Conservation (phyloP, 805 yeast genomes). For the Yarrowia sp. region DNA sequence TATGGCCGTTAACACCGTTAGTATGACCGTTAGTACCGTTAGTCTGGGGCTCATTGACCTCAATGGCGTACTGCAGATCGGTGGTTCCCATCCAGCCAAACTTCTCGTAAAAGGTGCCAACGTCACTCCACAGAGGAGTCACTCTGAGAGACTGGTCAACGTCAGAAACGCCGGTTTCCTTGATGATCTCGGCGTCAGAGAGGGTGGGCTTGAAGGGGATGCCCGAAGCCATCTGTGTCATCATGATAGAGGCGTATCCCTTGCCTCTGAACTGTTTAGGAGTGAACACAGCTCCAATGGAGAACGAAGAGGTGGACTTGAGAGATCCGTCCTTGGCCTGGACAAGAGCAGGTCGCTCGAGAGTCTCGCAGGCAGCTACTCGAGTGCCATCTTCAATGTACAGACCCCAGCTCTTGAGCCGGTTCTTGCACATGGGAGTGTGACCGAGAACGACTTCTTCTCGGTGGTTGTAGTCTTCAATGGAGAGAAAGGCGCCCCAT, state of each 20-base stretch:
- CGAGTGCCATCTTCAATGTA: slow-evolving; percentile 46
- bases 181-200: slow-evolving; percentile 20
- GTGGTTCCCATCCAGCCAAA: slow-evolving; percentile 56
- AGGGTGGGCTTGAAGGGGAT: slow-evolving; percentile 22
- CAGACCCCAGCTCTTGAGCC: slow-evolving; percentile 46
- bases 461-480: slow-evolving; percentile 45
- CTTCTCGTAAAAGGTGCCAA: slow-evolving; percentile 68
- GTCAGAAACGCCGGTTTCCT: slow-evolving; percentile 34
- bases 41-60: neutral
- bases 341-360: slow-evolving; percentile 51
- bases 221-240: slow-evolving; percentile 20
- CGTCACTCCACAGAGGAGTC: slow-evolving; percentile 70
- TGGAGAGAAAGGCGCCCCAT: slow-evolving; percentile 47
- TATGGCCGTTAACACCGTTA: neutral
- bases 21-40: neutral
- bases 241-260: slow-evolving; percentile 57
- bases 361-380: slow-evolving; percentile 57
- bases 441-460: slow-evolving; percentile 44
- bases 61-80: slow-evolving; percentile 40
- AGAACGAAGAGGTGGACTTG: slow-evolving; percentile 42
- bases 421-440: slow-evolving; percentile 41
- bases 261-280: slow-evolving; percentile 57
- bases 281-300: slow-evolving; percentile 68
- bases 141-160: slow-evolving; percentile 47
- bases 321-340: slow-evolving; percentile 43